Conservation (phyloP, 2,329 filamentous ascomycete species). For the Venturia effusa region DNA sequence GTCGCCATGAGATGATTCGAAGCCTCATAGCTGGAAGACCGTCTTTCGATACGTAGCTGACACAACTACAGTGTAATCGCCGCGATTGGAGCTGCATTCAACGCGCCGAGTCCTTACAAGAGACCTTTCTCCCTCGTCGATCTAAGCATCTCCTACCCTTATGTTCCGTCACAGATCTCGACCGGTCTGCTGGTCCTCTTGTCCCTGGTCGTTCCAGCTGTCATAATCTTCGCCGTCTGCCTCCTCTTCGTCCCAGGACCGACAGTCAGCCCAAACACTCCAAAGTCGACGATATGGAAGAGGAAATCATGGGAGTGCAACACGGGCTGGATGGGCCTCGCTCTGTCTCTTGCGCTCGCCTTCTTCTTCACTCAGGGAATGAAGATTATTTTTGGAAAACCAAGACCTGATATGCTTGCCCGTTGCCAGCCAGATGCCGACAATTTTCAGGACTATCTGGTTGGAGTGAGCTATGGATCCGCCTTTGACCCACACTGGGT, state of each 20-base stretch:
- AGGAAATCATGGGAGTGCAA: conserved; percentile 89
- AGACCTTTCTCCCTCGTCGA: conserved; percentile 64
- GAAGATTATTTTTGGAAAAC: conserved; percentile 63
- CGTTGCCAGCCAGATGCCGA: conserved; percentile 65
- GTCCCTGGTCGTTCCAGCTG: conserved; percentile 51
- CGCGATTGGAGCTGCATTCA: conserved; percentile 48
- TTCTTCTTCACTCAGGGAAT: conserved; percentile 78
- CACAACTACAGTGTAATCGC: conserved; percentile 37
- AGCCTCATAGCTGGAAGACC: background rate
- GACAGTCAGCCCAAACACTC: conserved; percentile 51
- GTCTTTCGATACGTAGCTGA: background rate
- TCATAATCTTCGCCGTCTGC: conserved; percentile 57
- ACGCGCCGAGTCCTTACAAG: conserved; percentile 51
- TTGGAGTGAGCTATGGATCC: conserved; percentile 2
- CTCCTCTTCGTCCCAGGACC: conserved; percentile 62
- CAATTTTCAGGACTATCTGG: background rate
- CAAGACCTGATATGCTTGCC: conserved; percentile 51
- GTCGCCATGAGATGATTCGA: too few species aligned
- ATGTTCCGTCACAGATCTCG: conserved; percentile 55
- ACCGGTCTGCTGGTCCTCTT: conserved; percentile 54
- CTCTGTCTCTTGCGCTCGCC: conserved; percentile 56
- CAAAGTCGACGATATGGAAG: conserved; percentile 57
- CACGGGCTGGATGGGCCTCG: conserved; percentile 72
- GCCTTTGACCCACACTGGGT: conserved; percentile 33
- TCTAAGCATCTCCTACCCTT: conserved; percentile 69